Base-by-base conservation (phyloP, 2,329 filamentous ascomycete species). In the Hypoxylon sp. region DNA sequence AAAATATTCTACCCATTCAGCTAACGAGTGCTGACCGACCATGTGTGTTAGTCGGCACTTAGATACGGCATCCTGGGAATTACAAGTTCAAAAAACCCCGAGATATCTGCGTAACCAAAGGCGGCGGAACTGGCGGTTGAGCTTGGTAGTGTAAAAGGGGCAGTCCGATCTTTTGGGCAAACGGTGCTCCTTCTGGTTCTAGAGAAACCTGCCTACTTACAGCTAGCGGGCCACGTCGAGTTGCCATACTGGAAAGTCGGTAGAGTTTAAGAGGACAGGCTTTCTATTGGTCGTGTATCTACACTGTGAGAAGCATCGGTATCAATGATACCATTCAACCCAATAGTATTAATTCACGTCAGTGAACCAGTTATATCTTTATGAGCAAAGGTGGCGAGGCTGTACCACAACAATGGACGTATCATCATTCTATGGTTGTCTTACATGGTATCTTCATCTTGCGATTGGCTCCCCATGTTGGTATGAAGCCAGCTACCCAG, bases 1-100 rank as follows among this genome's bases (percentile, higher is more conserved):
- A 32, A 22, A 44, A 11, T 53, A 14, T 11, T 38, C 22, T 55
- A 22, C 18, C 16, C 14, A 24, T 36, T 36, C 6, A 24, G 16
- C 24, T 46, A 32, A 16, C 24, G 24, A 49, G 32, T 12, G n/a
- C 20, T 32, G 26, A 48, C 30, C 50, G 44, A 50, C 24, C 24
- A 24, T 20, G 28, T 18, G 18, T 44, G 16, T 16, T 45, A 36
- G 1, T 26, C 55, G 56, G 56, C 33, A 59, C 7, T 59, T 38
- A 28, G 18, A 42, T 16, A 16, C 52, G 59, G 50, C 53, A 56
- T 12, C 38, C 33, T 50, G n/a, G 3, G 14, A 32, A 26, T 18
- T 24, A 40, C 22, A 16, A 26, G n/a, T 20, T 24, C 11, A 9
- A 50, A 22, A 4, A 20, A 11, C 14, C 33, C 33, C 24, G 5